These are phyloP conservation scores for Backusella mclennaniae DNA, from an alignment of 192 early-diverging fungal species.

Conservation along the genomic window DNA sequence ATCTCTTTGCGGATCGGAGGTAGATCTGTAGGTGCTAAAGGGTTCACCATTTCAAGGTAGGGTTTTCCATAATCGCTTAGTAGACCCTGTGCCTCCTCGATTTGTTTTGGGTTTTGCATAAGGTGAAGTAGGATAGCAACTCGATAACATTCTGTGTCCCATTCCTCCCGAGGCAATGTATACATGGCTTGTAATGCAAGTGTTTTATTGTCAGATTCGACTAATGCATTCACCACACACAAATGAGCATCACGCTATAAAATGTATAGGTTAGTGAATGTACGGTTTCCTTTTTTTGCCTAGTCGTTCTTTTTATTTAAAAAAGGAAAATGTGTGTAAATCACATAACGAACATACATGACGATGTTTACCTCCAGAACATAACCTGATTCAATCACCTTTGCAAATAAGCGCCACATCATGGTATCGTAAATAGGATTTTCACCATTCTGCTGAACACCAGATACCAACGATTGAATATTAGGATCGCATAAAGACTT, in stretches of 20 bases:
- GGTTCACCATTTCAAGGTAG: slow-evolving; percentile 15
- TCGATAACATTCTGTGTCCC: slow-evolving; percentile 25
- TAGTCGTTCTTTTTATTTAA: neutral
- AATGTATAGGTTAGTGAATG: neutral
- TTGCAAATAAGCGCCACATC: slow-evolving; percentile 22
- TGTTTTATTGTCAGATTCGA: slow-evolving; percentile 2
- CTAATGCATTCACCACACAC: slow-evolving; percentile 9
- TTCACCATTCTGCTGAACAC: neutral
- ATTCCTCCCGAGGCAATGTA: slow-evolving; percentile 18
- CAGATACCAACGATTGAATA: neutral
- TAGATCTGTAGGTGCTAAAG: slow-evolving; percentile 7
- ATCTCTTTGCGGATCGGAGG: slow-evolving; percentile 15
- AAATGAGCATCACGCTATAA: slow-evolving; percentile 8
- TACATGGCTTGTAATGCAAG: slow-evolving; percentile 27
- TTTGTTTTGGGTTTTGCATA: slow-evolving; percentile 14
- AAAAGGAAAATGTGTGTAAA: neutral
- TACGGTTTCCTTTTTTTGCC: neutral
- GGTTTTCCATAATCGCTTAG: slow-evolving; percentile 20
- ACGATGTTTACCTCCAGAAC: slow-evolving; percentile 8
- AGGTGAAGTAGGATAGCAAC: slow-evolving; percentile 21
- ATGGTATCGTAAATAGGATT: slow-evolving; percentile 10
- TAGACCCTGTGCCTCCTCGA: slow-evolving; percentile 14
- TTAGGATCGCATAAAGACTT: slow-evolving; percentile 19
- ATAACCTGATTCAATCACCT: slow-evolving; percentile 28
- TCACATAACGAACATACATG: neutral